Evolutionary conservation across 371 early-diverging fungal genomes (phyloP).

Genomic region (Blakeslea trispora): DNA sequence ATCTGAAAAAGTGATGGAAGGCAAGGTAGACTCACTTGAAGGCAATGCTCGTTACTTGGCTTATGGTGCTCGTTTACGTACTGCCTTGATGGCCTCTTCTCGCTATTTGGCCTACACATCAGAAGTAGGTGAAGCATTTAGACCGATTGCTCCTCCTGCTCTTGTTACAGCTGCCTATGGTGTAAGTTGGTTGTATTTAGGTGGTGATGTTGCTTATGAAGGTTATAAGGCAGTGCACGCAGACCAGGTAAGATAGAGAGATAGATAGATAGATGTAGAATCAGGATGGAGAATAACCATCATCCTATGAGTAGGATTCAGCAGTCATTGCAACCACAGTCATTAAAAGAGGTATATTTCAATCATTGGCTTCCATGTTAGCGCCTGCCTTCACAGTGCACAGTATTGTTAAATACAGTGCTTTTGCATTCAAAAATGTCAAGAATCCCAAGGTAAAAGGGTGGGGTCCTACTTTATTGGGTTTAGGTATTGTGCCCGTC

Average conservation of each 20-base stretch:
- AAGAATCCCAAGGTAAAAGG: conserved; percentile 52
- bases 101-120: conserved; percentile 72
- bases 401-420: conserved; percentile 70
- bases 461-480: conserved; percentile 72
- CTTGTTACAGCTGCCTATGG: conserved; percentile 69
- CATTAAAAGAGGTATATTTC: conserved; percentile 71
- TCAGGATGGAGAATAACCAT: too few relatives aligned
- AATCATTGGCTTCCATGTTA: conserved; percentile 71
- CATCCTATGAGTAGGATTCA: conserved; percentile 33
- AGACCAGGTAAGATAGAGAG: conserved; percentile 39
- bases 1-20: conserved; percentile 28
- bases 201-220: conserved; percentile 69
- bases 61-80: conserved; percentile 66
- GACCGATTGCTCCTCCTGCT: conserved; percentile 64
- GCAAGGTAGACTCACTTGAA: conserved; percentile 56
- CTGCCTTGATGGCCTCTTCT: conserved; percentile 56
- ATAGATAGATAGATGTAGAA: not conserved
- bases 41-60: conserved; percentile 68
- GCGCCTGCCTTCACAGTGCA: conserved; percentile 77
- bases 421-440: conserved; percentile 56
- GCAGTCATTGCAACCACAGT: conserved; percentile 57
- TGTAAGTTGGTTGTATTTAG: conserved; percentile 65
- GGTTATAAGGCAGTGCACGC: conserved; percentile 66
- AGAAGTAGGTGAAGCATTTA: conserved; percentile 80
- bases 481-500: conserved; percentile 70